Percentiles rank a stretch among this genome's conserved stretches.
Evolutionary conservation across 2,329 filamentous ascomycete genomes (phyloP).

Genomic region (Phialemonium atrogriseum): DNA sequence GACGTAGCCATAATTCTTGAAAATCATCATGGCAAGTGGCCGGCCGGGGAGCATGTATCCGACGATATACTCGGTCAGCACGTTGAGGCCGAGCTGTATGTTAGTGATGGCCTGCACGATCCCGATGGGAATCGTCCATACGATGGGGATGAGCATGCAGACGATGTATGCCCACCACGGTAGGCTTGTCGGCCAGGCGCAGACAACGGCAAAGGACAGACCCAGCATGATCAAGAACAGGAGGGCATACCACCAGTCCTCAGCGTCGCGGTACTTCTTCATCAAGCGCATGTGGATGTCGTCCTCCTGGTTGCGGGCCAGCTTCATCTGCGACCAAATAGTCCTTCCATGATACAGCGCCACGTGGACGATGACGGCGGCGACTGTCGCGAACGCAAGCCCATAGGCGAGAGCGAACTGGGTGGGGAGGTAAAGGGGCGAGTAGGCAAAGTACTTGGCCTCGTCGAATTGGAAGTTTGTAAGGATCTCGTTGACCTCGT

Average conservation of each 20-base stretch:
- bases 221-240: constrained; percentile 45
- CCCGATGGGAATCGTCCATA: constrained; percentile 54
- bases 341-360: constrained; percentile 45
- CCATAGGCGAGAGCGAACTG: constrained; percentile 55
- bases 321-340: constrained; percentile 45
- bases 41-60: constrained; percentile 66
- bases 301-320: constrained; percentile 47
- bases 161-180: constrained; percentile 51
- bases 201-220: constrained; percentile 45
- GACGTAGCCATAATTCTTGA: constrained; percentile 67
- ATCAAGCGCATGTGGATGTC: constrained; percentile 53
- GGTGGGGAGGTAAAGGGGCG: constrained; percentile 55
- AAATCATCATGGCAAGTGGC: constrained; percentile 69
- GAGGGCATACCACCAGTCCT: constrained; percentile 50
- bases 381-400: constrained; percentile 58
- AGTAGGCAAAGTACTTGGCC: constrained; percentile 54
- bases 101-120: constrained; percentile 55
- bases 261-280: constrained; percentile 52
- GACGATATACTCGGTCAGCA: constrained; percentile 64
- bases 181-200: constrained; percentile 47
- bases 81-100: constrained; percentile 58
- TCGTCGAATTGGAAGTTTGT: constrained; percentile 50
- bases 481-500: constrained; percentile 55
- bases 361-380: constrained; percentile 51
- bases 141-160: constrained; percentile 46